Evolutionary conservation across 2,329 filamentous ascomycete species (phyloP), one percentile per base, ranked within the genome.

Genomic region (Epichloe elymi): DNA sequence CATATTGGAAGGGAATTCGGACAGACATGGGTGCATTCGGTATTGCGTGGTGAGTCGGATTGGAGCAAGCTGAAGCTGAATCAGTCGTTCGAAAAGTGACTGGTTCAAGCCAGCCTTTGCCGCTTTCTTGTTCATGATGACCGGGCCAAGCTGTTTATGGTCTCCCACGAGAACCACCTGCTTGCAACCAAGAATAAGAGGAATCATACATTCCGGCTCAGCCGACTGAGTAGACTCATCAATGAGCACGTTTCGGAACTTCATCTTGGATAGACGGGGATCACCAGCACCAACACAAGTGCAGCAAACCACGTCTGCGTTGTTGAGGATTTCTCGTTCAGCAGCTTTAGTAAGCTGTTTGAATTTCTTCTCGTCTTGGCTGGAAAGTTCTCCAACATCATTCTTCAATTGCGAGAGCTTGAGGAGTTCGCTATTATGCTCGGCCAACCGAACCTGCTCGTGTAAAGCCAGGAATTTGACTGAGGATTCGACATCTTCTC

Each of bases 41-140:
- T 98, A 98, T 66, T 98, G 93, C 38, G 95, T 90, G 60, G 95
- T 95, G 50, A 98, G 78, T 49, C 91, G 86, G 59, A 96, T 96
- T 7, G 93, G 93, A 39, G 85, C 83, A 60, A 89, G 85, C 43
- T 86, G 85, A n/a, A 97, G 78, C 61, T 91, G 88, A 60, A 97
- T 90, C 48, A 98, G 77, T 61, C 93, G 88, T 71, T 98, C 93
- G 63, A 98, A 98, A 10, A 98, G 76, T n/a, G 91, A 97, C 68
- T 97, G 93, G 69, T 97, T 96, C 15, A 98, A 76, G 54, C 93
- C 93, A 51, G 93, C 93, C 70, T 97, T 97, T 55, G 93, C 93
- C 14, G 93, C 93, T 70, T 97, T 97, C 78, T 98, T 98, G 77
- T 98, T 98, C 91, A 98, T 98, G 65, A 98, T 97, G 61, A 98